These are phyloP conservation scores for Solanum boliviense DNA, from an alignment of 257 asterid species.

Conservation along the genomic window DNA sequence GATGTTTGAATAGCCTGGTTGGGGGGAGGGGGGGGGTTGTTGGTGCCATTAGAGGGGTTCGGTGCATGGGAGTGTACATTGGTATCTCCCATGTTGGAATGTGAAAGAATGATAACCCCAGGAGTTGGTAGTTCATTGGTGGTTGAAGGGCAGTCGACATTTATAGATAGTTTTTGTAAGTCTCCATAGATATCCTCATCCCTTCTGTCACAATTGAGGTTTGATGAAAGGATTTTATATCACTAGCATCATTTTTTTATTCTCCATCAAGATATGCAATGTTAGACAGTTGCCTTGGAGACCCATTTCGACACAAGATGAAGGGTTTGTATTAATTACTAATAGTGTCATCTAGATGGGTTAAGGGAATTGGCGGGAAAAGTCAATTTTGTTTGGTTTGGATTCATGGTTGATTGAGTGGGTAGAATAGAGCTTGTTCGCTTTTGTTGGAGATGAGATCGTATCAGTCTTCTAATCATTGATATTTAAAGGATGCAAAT, in stretches of 20 bases:
- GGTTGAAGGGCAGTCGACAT: not conserved
- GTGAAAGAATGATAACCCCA: not conserved
- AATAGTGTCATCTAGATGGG: no score
- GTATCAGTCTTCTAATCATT: not conserved
- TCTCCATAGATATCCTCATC: not conserved
- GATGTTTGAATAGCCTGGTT: no score
- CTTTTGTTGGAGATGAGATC: not conserved
- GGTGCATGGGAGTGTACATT: not conserved
- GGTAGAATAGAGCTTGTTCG: not conserved
- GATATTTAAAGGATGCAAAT: not conserved
- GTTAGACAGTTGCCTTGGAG: not conserved
- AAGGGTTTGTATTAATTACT: no score
- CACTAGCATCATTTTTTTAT: not conserved
- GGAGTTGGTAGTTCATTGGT: not conserved
- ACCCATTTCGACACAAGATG: no score
- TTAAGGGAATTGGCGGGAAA: not conserved
- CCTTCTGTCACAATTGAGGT: not conserved
- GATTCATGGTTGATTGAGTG: not conserved
- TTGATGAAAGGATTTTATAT: not conserved
- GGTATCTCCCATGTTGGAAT: not conserved
- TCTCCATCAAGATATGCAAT: not conserved
- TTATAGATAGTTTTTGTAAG: not conserved
- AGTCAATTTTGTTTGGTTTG: not conserved
- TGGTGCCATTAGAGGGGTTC: not conserved
- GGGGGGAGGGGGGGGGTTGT: not conserved